phyloP scores from a whole-genome alignment of 768 basidiomycete genomes.

The Collybia sp. region DNA sequence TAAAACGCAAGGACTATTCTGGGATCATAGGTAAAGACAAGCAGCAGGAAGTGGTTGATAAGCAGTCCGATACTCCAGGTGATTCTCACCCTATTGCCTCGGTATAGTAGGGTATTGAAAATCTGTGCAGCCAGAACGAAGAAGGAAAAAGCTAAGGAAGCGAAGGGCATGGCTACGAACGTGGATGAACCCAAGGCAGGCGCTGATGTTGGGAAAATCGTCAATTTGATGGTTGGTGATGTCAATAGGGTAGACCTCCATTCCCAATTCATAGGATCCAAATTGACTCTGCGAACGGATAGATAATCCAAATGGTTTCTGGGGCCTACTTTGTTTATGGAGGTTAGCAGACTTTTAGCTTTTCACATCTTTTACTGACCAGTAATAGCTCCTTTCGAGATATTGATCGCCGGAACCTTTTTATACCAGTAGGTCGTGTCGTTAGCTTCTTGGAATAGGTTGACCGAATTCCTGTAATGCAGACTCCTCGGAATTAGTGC shows the following conservation, averaged over 20 bases:
- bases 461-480: background rate
- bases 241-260: constrained; percentile 43
- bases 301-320: constrained; percentile 50
- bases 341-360: constrained; percentile 27
- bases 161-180: constrained; percentile 33
- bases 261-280: background rate
- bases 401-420: constrained; percentile 66
- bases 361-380: constrained; percentile 5
- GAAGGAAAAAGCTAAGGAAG: constrained; percentile 25
- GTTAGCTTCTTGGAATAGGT: background rate
- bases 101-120: background rate
- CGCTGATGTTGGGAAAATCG: constrained; percentile 87
- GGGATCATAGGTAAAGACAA: constrained; percentile 59
- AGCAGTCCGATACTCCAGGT: constrained; percentile 31
- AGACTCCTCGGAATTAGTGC: constrained; percentile 67
- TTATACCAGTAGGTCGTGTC: constrained; percentile 63
- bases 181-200: constrained; percentile 63
- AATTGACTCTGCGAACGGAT: background rate
- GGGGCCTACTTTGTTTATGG: constrained; percentile 66
- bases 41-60: constrained; percentile 9
- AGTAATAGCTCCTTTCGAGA: constrained; percentile 63
- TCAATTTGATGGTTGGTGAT: constrained; percentile 84
- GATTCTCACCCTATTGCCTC: constrained; percentile 41
- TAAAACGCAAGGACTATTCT: constrained; percentile 80
- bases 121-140: background rate